These are phyloP conservation scores for Tylopilus orsonianus DNA, from an alignment of 1,284 basidiomycete species.

Conservation along the genomic window DNA sequence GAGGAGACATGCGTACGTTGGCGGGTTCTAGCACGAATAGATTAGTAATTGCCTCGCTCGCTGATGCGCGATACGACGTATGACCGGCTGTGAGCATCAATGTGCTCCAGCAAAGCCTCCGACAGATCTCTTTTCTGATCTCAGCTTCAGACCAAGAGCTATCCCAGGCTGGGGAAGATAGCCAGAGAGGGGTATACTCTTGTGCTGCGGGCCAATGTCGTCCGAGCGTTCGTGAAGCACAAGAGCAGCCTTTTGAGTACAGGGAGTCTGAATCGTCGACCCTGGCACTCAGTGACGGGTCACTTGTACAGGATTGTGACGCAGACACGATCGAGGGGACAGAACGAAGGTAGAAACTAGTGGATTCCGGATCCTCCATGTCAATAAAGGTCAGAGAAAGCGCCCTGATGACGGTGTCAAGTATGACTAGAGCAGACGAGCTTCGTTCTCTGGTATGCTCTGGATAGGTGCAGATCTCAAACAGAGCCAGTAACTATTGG, in stretches of 20 bases:
- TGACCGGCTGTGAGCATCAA: conserved; percentile 62
- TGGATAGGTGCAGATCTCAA: conserved; percentile 70
- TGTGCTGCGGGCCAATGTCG: conserved; percentile 46
- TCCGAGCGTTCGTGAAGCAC: conserved; percentile 52
- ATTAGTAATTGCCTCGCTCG: conserved; percentile 40
- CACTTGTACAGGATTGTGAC: conserved; percentile 12
- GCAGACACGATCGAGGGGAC: conserved; percentile 36
- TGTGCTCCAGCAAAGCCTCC: conserved; percentile 72
- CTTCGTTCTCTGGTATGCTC: conserved; percentile 52
- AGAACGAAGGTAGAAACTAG: conserved; percentile 47
- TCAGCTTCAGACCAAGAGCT: conserved; percentile 57
- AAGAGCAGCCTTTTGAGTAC: conserved; percentile 46
- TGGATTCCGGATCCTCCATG: conserved; percentile 38
- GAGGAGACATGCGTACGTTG: conserved; percentile 48
- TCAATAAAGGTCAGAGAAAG: conserved; percentile 55
- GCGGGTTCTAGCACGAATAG: conserved; percentile 64
- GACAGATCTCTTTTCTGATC: conserved; percentile 65
- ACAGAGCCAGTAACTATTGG: conserved; percentile 61
- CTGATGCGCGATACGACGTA: conserved; percentile 57
- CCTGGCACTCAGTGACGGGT: background rate
- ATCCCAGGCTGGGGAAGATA: conserved; percentile 63
- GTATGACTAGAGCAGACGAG: conserved; percentile 54
- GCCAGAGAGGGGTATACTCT: conserved; percentile 63
- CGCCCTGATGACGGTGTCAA: conserved; percentile 66
- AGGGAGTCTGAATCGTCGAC: background rate